These are phyloP conservation scores for Populus trichocarpa DNA, from an alignment of 441 rosid genomes.

Conservation along the genomic window DNA sequence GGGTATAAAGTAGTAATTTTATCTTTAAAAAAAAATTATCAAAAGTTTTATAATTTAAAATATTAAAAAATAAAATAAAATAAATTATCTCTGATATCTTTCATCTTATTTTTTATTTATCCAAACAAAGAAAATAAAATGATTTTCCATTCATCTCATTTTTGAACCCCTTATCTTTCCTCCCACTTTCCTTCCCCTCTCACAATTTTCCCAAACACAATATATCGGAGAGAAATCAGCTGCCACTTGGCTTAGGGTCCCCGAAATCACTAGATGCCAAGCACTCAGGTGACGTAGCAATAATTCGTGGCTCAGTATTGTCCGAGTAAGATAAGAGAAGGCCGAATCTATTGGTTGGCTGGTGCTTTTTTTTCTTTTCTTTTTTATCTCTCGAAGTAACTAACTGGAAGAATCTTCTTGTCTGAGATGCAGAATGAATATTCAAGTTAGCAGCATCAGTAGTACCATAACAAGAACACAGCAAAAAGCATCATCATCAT, in stretches of 20 bases:
- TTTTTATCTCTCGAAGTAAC: not conserved
- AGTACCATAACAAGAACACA: not conserved
- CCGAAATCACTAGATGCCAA: not conserved
- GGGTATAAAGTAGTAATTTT: no score
- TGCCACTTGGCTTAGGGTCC: not conserved
- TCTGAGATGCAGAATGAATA: slow-evolving; percentile 42
- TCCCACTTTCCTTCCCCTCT: not conserved
- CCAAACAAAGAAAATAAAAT: not conserved
- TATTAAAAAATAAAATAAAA: no score
- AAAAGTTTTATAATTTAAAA: no score
- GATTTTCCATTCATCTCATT: not conserved
- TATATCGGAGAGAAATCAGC: not conserved
- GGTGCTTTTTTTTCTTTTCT: not conserved
- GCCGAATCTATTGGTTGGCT: not conserved
- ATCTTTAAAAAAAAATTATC: not conserved
- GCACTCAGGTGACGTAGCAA: slow-evolving; percentile 9
- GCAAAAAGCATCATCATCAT: slow-evolving; percentile 21
- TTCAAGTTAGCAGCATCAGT: slow-evolving; percentile 32
- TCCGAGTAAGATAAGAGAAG: slow-evolving; percentile 21
- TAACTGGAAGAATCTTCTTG: not conserved
- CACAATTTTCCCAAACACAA: not conserved
- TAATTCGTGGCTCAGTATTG: slow-evolving; percentile 12
- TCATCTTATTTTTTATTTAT: not conserved
- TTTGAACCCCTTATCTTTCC: not conserved
- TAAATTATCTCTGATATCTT: not conserved